Base-by-base conservation (phyloP, 768 basidiomycete species). In the Boletus pseudopeckii region DNA sequence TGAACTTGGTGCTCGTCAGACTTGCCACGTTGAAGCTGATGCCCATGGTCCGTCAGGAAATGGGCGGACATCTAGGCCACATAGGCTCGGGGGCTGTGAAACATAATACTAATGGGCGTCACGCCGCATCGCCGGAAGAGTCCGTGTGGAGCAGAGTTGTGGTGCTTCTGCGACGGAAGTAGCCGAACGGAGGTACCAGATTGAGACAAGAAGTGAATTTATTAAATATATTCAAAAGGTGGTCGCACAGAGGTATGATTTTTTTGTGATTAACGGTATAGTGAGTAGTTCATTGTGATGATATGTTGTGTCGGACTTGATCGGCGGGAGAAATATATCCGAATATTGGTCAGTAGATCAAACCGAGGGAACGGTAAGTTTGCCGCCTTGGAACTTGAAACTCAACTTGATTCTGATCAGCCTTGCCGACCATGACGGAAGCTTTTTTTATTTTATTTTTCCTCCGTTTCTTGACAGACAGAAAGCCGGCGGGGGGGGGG, bases 341-440 rank as follows among this genome's bases (percentile, higher is more conserved):
- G 55, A 66, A 61, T 40, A 45, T 38, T 42, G 52, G 38, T 40
- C 52, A 64, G 60, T 46, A 54, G 69, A 69, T 71, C 59, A 65
- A 46, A 47, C 68, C 63, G 46, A 59, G 15, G 1, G 5, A 13
- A 0, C 45, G 67, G 69, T 59, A 71, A 39, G 67, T 69, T 69
- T 66, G 60, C 55, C 60, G 60, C 7, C 62, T 63, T 60, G 54
- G 59, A 65, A 65, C 57, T 71, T 69, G 65, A 69, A 69, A 69
- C 68, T 59, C 64, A 66, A 69, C 68, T 45, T 37, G 55, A 49
- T 62, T 56, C 53, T 57, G 60, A 58, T 68, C 66, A 59, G 48
- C 57, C 56, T 63, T 69, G 67, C 67, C 67, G 67, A 69, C 58
- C 42, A 58, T 51, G 56, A 60, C 68, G 68, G 67, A 71, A 40